Conservation (phyloP, 352 stramenopile species). For the Peronospora destructor region DNA sequence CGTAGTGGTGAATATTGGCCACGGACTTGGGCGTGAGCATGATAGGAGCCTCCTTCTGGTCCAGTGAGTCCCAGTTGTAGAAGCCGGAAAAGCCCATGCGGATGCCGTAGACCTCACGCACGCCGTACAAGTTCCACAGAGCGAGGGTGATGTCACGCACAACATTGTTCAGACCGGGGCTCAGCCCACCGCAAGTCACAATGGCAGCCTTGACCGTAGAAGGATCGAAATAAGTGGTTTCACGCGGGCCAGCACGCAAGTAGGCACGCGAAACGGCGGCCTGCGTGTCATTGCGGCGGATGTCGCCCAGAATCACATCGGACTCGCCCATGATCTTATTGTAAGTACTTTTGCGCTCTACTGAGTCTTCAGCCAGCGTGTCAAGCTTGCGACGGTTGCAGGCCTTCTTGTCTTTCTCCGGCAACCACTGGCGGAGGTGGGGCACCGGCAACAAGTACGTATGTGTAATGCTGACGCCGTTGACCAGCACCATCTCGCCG, state of each 20-base stretch:
- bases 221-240: slow-evolving; percentile 70
- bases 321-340: slow-evolving; percentile 83
- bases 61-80: slow-evolving; percentile 74
- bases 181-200: slow-evolving; percentile 91
- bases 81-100: slow-evolving; percentile 77
- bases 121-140: slow-evolving; percentile 84
- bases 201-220: slow-evolving; percentile 82
- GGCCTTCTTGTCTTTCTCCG: slow-evolving; percentile 41
- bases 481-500: slow-evolving; percentile 68
- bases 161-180: slow-evolving; percentile 98
- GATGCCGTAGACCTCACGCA: slow-evolving; percentile 80
- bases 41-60: slow-evolving; percentile 71
- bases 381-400: slow-evolving; percentile 77
- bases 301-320: slow-evolving; percentile 79
- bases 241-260: slow-evolving; percentile 67
- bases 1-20: slow-evolving; percentile 81
- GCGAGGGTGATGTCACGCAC: slow-evolving; percentile 94
- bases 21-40: slow-evolving; percentile 69
- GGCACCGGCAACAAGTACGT: slow-evolving; percentile 73
- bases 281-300: slow-evolving; percentile 62
- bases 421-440: slow-evolving; percentile 64
- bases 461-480: slow-evolving; percentile 53
- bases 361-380: slow-evolving; percentile 47
- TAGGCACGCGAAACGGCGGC: slow-evolving; percentile 68
- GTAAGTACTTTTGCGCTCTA: slow-evolving; percentile 72